A percentile compares a stretch with the other conserved stretches of the same genome.
Evolutionary conservation across 75 land plant species (phyloP).

Genomic region (Selaginella moellendorffii): DNA sequence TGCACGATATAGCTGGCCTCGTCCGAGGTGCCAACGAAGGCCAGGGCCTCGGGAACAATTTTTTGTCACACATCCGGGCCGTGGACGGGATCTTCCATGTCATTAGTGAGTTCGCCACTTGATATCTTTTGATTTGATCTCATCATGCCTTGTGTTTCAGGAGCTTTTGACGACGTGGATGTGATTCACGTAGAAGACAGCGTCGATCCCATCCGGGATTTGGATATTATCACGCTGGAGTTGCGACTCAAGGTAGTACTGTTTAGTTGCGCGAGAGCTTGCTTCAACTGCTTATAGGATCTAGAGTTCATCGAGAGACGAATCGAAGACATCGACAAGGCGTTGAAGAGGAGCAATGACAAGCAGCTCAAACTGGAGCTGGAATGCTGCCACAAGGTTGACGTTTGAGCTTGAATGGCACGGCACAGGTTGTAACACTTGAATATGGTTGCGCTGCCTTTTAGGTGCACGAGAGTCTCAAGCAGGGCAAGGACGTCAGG

Average conservation of each 20-base stretch:
- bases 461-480: slow-evolving; percentile 62
- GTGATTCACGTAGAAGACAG: slow-evolving; percentile 92
- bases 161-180: slow-evolving; percentile 99
- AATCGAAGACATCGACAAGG: slow-evolving; percentile 88
- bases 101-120: slow-evolving; percentile 43
- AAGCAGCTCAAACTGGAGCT: slow-evolving; percentile 76
- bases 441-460: not conserved
- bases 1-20: slow-evolving; percentile 97
- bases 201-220: slow-evolving; percentile 91
- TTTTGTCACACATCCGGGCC: slow-evolving; percentile 93
- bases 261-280: not conserved
- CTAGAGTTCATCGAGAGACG: slow-evolving; percentile 77
- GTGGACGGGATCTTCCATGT: slow-evolving; percentile 99
- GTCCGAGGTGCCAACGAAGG: slow-evolving; percentile 96
- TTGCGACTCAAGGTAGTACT: slow-evolving; percentile 69
- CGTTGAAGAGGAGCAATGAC: slow-evolving; percentile 96
- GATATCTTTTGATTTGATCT: not conserved
- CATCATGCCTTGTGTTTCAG: slow-evolving; percentile 19
- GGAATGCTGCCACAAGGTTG: slow-evolving; percentile 68
- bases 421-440: slow-evolving; percentile 2
- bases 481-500: slow-evolving; percentile 86
- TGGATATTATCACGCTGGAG: slow-evolving; percentile 73
- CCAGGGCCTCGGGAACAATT: slow-evolving; percentile 88
- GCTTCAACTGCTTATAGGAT: slow-evolving; percentile 36
- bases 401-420: not conserved